These are phyloP conservation scores for Isoetes engelmannii DNA, from an alignment of 83 land plant genomes.

Conservation along the genomic window DNA sequence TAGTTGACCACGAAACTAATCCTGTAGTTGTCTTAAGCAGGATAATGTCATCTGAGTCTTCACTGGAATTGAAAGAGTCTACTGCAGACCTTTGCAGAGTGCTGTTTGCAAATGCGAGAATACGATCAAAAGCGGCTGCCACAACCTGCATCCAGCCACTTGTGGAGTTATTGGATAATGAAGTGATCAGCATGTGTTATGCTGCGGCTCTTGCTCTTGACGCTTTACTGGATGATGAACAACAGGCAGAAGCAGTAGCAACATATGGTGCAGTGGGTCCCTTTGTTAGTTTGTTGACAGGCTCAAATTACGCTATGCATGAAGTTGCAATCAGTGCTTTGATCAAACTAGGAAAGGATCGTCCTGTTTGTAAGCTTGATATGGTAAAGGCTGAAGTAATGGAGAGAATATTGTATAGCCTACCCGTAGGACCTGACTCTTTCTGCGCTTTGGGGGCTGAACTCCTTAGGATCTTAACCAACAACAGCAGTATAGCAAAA, in stretches of 20 bases:
- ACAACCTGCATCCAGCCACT: constrained; percentile 54
- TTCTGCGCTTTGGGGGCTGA: constrained; percentile 58
- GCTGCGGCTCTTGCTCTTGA: constrained; percentile 60
- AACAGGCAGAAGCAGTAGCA: constrained; percentile 56
- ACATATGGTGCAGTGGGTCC: constrained; percentile 41
- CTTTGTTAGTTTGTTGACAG: constrained; percentile 53
- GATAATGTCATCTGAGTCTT: constrained; percentile 42
- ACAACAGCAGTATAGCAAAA: constrained; percentile 66
- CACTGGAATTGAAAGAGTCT: constrained; percentile 62
- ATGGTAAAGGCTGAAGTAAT: constrained; percentile 78
- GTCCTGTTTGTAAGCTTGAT: constrained; percentile 57
- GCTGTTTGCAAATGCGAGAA: constrained; percentile 47
- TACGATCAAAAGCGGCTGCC: constrained; percentile 41
- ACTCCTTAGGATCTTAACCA: constrained; percentile 64
- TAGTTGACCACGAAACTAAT: constrained; percentile 52
- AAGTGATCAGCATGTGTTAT: constrained; percentile 23
- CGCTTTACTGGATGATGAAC: constrained; percentile 65
- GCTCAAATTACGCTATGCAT: constrained; percentile 31
- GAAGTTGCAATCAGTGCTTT: constrained; percentile 61
- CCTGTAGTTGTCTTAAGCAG: constrained; percentile 48
- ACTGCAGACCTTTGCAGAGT: constrained; percentile 59
- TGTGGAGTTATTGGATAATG: constrained; percentile 39
- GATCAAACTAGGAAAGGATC: constrained; percentile 70
- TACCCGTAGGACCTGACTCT: constrained; percentile 45
- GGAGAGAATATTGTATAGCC: constrained; percentile 52